These are phyloP conservation scores for Phyllosticta citrichinensis DNA, from an alignment of 2,329 filamentous ascomycete genomes.

Conservation along the genomic window DNA sequence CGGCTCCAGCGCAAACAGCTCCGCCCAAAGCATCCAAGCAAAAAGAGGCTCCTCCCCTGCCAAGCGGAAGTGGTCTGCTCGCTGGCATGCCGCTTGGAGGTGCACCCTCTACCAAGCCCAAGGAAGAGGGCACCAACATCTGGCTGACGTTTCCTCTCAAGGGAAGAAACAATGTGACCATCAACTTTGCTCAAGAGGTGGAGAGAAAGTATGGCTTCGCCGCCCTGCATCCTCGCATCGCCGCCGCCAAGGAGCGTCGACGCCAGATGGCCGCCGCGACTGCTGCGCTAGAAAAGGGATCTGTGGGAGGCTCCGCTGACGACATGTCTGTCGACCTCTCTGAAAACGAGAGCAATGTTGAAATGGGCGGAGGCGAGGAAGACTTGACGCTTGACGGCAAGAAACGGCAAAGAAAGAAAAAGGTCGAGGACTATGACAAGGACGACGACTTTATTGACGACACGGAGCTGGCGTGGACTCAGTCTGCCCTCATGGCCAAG, in stretches of 20 bases:
- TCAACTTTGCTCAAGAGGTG: conserved; percentile 91
- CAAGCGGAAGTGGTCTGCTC: conserved; percentile 53
- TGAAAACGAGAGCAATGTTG: conserved; percentile 69
- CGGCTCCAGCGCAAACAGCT: conserved; percentile 31
- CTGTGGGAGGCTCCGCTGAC: conserved; percentile 56
- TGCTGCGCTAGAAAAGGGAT: conserved; percentile 70
- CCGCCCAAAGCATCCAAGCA: conserved; percentile 45
- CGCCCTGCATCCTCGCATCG: conserved; percentile 80
- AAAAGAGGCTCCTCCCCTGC: conserved; percentile 48
- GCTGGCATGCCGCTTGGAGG: conserved; percentile 50
- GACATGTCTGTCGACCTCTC: conserved; percentile 76
- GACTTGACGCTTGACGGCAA: conserved; percentile 20
- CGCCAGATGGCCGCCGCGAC: conserved; percentile 80
- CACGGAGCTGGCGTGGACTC: conserved; percentile 89
- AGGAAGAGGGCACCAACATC: conserved; percentile 59
- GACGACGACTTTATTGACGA: conserved; percentile 72
- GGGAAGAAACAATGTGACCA: conserved; percentile 76
- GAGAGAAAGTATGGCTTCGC: conserved; percentile 93
- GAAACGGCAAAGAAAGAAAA: conserved; percentile 74
- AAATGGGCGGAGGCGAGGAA: conserved; percentile 60
- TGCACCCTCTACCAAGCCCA: conserved; percentile 34
- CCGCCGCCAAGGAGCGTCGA: conserved; percentile 78
- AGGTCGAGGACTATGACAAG: conserved; percentile 57
- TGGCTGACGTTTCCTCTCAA: conserved; percentile 72
- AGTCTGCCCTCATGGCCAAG: conserved; percentile 84